Evolutionary conservation across 306 rosid genomes (phyloP), one percentile per base, ranked within the genome.

Genomic region (Vachellia collinsii): DNA sequence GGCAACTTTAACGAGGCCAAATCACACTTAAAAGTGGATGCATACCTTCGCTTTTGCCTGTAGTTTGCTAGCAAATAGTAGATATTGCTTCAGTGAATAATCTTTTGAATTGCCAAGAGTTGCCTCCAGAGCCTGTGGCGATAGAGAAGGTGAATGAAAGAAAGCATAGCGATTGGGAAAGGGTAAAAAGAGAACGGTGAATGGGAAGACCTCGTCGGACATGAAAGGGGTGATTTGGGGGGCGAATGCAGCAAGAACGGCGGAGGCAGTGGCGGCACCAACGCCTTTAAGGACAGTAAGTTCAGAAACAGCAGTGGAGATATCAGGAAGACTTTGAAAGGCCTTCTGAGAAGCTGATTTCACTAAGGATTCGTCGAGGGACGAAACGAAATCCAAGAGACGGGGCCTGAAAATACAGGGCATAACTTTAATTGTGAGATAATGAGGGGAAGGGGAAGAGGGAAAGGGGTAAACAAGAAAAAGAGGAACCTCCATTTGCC

Each of bases 261-360:
- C 98, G 5, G 98, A 91, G 47, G 97, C 98, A 7, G 98, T 93
- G 58, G 98, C 99, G 0, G 97, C 92, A 75, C 97, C 98, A 13
- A 94, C 92, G 20, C 97, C 97, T 82, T 94, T 91, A 76, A 93
- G 91, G 46, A 79, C 89, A 0, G 87, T 88, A n/a, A 94, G 91
- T 81, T 92, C 97, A 8, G 92, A 53, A 22, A 92, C 62, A 1
- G 95, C 97, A 83, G 88, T 90, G 19, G 88, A 80, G 25, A 94
- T 7, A 79, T 94, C 95, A 3, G 98, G 94, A 58, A 95, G 94
- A 41, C 89, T 79, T 83, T 70, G 70, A 23, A 95, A 90, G 3
- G 97, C 97, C 66, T 89, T 93, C 85, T 81, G 58, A 6, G 97
- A 91, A 46, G 88, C 90, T 13, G 84, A 77, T 81, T 88, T 87